phyloP scores from a whole-genome alignment of 169 alveolate species.

The Plasmodium fragile region DNA sequence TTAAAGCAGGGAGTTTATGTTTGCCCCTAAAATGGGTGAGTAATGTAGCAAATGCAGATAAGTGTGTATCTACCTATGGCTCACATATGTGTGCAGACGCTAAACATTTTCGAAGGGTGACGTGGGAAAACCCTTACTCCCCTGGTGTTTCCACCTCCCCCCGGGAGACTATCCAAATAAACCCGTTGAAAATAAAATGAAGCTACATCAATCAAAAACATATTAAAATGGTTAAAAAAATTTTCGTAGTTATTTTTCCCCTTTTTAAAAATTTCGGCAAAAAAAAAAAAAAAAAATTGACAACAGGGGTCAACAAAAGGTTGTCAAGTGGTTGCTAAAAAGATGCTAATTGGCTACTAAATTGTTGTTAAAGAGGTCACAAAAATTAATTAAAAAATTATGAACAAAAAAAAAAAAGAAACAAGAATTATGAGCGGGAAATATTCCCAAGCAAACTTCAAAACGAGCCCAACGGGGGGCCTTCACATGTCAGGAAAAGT shows the following conservation, averaged over 20 bases:
- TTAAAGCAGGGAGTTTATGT: not conserved
- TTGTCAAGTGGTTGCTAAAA: not conserved
- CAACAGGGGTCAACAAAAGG: not conserved
- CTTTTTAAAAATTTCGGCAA: not conserved
- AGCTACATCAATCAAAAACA: not conserved
- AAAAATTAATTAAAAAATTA: conserved; percentile 16
- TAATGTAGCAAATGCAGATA: not conserved
- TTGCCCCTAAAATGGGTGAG: not conserved
- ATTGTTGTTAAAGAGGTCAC: not conserved
- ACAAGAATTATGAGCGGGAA: not conserved
- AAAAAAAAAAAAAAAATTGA: not conserved
- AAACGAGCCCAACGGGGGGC: not conserved
- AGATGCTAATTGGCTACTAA: not conserved
- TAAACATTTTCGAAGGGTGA: not conserved
- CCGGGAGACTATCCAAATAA: not conserved
- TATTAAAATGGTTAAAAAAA: not conserved
- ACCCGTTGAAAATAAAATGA: not conserved
- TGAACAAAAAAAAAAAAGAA: not conserved
- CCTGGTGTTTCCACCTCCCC: not conserved
- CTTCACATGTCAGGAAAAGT: not conserved
- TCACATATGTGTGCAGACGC: not conserved
- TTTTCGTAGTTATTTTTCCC: not conserved
- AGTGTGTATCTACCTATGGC: not conserved
- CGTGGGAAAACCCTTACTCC: not conserved
- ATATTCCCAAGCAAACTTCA: not conserved